Evolutionary conservation across 2,329 filamentous ascomycete genomes (phyloP).

Genomic region (Colletotrichum musicola): DNA sequence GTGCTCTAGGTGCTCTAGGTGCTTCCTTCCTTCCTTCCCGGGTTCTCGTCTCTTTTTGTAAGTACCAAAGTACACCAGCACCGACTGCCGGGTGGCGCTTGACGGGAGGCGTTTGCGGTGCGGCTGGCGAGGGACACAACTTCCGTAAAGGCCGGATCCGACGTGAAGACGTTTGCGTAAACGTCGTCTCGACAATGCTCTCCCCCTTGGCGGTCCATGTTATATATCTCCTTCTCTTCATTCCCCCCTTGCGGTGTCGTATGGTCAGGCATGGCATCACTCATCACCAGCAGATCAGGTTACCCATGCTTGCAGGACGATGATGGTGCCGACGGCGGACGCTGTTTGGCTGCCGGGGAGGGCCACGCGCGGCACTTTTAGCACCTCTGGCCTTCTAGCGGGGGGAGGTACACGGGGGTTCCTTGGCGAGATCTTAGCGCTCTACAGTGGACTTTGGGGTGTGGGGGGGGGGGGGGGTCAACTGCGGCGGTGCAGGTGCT

Average conservation of each 20-base stretch:
- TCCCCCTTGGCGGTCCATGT: too few relatives aligned
- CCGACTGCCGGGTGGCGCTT: neutral
- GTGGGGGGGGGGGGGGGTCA: constrained; percentile 15
- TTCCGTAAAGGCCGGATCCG: too few relatives aligned
- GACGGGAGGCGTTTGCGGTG: constrained; percentile 1
- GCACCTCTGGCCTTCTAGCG: constrained; percentile 2
- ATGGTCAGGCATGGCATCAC: neutral
- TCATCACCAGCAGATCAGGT: constrained; percentile 15
- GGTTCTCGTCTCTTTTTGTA: neutral
- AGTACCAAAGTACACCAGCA: too few relatives aligned
- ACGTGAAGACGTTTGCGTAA: too few relatives aligned
- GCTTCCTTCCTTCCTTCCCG: neutral
- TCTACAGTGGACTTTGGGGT: neutral
- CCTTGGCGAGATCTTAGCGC: constrained; percentile 27
- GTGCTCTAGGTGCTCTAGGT: neutral
- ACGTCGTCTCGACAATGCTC: too few relatives aligned
- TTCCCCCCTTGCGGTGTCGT: neutral
- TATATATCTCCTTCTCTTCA: too few relatives aligned
- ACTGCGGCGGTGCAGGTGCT: constrained; percentile 19
- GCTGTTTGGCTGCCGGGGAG: constrained; percentile 20
- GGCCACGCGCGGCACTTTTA: constrained; percentile 18
- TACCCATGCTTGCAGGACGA: constrained; percentile 19
- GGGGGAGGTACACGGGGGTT: neutral
- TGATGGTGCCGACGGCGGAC: neutral
- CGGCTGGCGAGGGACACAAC: neutral